A percentile compares a stretch with the other conserved stretches of the same genome.
Evolutionary conservation across 176 grass and related monocot species (phyloP).

Genomic region (Ananas comosus): DNA sequence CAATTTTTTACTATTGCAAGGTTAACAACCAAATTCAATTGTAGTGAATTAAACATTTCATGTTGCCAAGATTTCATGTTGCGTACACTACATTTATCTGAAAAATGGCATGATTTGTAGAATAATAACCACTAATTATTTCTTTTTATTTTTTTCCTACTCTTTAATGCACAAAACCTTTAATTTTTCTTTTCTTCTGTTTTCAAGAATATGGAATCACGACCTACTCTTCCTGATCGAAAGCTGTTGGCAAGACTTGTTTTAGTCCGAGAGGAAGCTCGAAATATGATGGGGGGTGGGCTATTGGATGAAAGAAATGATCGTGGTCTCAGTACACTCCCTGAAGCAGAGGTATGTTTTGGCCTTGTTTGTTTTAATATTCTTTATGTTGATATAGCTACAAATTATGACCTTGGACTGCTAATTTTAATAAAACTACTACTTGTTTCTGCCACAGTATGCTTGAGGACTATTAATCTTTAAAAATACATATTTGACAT

Average conservation of each 20-base stretch:
- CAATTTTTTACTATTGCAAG: too few relatives aligned
- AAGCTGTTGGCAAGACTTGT: conserved; percentile 85
- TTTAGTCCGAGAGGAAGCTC: conserved; percentile 82
- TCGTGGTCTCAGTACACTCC: conserved; percentile 70
- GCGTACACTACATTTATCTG: too few relatives aligned
- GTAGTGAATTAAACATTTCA: too few relatives aligned
- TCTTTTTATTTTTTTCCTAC: not conserved
- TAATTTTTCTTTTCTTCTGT: not conserved
- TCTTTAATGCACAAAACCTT: not conserved
- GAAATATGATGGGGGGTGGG: conserved; percentile 96
- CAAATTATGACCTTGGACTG: too few relatives aligned
- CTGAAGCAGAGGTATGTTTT: conserved; percentile 69
- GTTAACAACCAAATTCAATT: too few relatives aligned
- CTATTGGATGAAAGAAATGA: conserved; percentile 95
- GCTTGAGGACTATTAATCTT: too few relatives aligned
- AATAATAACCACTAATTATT: too few relatives aligned
- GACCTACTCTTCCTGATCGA: conserved; percentile 56
- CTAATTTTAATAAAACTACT: too few relatives aligned
- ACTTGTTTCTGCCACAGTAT: too few relatives aligned
- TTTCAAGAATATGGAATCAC: conserved; percentile 73
- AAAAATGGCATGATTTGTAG: too few relatives aligned
- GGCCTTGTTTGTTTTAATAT: not conserved
- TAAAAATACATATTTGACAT: not conserved
- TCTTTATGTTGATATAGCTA: not conserved
- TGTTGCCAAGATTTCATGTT: too few relatives aligned